These are phyloP conservation scores for Clathrospora elynae DNA, from an alignment of 2,329 filamentous ascomycete genomes.

Conservation along the genomic window DNA sequence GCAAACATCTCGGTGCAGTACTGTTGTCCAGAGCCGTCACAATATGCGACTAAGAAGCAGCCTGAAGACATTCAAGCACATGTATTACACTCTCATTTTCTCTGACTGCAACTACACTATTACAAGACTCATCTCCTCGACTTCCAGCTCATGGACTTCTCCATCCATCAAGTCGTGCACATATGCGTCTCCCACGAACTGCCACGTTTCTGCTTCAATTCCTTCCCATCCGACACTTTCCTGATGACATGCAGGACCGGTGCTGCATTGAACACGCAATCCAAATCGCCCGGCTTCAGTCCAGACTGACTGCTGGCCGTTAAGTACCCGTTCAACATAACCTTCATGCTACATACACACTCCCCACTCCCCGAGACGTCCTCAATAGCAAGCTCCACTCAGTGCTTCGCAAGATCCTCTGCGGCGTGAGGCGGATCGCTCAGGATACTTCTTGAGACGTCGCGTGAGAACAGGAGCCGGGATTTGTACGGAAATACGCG, in stretches of 20 bases:
- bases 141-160: conserved; percentile 8
- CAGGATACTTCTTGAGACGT: too few relatives aligned
- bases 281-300: conserved; percentile 2
- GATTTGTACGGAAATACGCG: too few relatives aligned
- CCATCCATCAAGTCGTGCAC: conserved; percentile 10
- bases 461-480: too few relatives aligned
- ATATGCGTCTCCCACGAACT: conserved; percentile 13
- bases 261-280: conserved; percentile 9
- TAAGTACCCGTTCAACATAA: too few relatives aligned
- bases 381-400: too few relatives aligned
- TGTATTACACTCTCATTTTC: neutral
- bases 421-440: too few relatives aligned
- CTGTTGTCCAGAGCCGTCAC: too few relatives aligned
- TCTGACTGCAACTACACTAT: conserved; percentile 2
- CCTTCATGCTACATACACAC: too few relatives aligned
- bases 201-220: conserved; percentile 1
- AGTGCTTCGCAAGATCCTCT: too few relatives aligned
- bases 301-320: neutral
- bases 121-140: conserved; percentile 6
- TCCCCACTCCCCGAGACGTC: too few relatives aligned
- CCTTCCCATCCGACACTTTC: neutral
- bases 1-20: too few relatives aligned
- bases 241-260: conserved; percentile 3
- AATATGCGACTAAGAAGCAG: too few relatives aligned
- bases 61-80: neutral